phyloP scores from a whole-genome alignment of 108 stramenopile species.

The Skeletonema grethae region DNA sequence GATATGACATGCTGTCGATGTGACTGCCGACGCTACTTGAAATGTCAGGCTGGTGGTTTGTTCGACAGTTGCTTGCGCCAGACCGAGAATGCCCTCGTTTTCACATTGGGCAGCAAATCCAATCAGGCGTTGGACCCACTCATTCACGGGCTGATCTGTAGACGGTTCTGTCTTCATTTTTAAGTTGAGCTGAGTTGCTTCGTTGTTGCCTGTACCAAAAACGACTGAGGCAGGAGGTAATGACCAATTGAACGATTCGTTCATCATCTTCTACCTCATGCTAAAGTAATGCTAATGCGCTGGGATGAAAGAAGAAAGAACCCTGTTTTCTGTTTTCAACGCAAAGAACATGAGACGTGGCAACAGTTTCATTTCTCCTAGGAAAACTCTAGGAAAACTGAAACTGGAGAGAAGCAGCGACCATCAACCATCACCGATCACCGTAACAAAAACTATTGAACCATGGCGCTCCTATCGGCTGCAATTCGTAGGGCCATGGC shows the following conservation, averaged over 20 bases:
- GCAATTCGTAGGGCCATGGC: constrained; percentile 16
- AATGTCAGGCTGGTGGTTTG: constrained; percentile 17
- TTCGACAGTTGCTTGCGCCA: constrained; percentile 8
- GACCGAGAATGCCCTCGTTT: constrained; percentile 32
- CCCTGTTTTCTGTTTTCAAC: too few relatives aligned
- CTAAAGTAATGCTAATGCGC: too few relatives aligned
- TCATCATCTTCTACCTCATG: too few relatives aligned
- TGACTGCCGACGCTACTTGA: constrained; percentile 2
- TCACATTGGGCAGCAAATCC: constrained; percentile 10
- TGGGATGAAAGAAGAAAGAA: too few relatives aligned
- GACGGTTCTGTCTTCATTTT: neutral
- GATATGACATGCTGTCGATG: constrained; percentile 10
- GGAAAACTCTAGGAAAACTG: too few relatives aligned
- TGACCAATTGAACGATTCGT: too few relatives aligned
- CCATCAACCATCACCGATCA: neutral
- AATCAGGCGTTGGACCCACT: neutral
- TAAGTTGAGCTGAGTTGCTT: too few relatives aligned
- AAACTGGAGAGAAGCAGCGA: neutral
- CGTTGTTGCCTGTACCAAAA: too few relatives aligned
- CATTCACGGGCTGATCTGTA: neutral
- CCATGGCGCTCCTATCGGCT: constrained; percentile 3
- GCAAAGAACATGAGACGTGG: too few relatives aligned
- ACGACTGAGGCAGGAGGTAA: too few relatives aligned
- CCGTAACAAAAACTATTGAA: neutral
- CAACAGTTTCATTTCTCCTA: too few relatives aligned